phyloP scores from a whole-genome alignment of 2,329 filamentous ascomycete species.

The Ceratocystis cubensis region DNA sequence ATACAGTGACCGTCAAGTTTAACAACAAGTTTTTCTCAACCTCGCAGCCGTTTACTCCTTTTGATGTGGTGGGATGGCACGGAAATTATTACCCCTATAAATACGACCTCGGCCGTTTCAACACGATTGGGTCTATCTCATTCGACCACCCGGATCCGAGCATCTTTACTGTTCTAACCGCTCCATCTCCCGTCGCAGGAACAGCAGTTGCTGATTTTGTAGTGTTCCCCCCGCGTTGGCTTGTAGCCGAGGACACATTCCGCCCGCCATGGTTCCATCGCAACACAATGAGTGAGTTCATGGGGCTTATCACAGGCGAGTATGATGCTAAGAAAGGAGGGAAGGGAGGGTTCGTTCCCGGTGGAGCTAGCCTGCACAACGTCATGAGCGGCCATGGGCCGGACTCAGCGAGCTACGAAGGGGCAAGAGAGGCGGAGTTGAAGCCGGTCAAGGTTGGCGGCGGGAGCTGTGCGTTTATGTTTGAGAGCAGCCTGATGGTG shows the following conservation, averaged over 20 bases:
- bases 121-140: constrained; percentile 58
- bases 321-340: constrained; percentile 50
- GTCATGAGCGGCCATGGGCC: constrained; percentile 58
- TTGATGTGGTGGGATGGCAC: constrained; percentile 71
- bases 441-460: constrained; percentile 45
- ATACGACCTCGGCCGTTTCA: constrained; percentile 68
- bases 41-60: constrained; percentile 56
- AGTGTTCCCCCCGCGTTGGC: constrained; percentile 60
- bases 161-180: constrained; percentile 62
- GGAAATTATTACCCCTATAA: constrained; percentile 72
- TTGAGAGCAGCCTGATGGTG: constrained; percentile 56
- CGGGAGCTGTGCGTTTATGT: constrained; percentile 56
- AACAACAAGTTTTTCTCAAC: constrained; percentile 54
- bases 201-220: constrained; percentile 60
- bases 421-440: constrained; percentile 42
- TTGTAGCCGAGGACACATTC: constrained; percentile 57
- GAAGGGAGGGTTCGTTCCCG: constrained; percentile 43
- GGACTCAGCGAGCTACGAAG: constrained; percentile 44
- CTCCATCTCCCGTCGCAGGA: constrained; percentile 46
- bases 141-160: constrained; percentile 69
- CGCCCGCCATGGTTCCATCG: constrained; percentile 61
- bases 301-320: constrained; percentile 45
- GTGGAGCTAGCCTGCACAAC: constrained; percentile 53
- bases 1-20: constrained; percentile 51
- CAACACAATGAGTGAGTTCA: constrained; percentile 55